A percentile compares a stretch with the other conserved stretches of the same genome.
Evolutionary conservation across 257 asterid species (phyloP).

Genomic region (Solanum tacnaense): DNA sequence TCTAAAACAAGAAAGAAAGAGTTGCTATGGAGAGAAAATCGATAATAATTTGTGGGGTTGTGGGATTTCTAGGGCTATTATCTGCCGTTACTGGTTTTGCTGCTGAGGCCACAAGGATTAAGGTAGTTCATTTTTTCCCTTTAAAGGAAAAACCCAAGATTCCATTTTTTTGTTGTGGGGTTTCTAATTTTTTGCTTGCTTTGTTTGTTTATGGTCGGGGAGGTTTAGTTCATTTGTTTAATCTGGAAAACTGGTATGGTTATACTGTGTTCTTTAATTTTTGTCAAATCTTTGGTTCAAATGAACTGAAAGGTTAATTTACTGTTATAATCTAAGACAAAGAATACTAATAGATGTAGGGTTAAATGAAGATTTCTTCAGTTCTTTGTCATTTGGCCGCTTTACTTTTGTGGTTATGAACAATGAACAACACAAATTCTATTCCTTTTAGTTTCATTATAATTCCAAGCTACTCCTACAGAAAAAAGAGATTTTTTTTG

Average conservation of each 20-base stretch:
- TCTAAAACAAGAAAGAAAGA: background rate
- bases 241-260: background rate
- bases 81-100: conserved; percentile 74
- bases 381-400: background rate
- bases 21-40: conserved; percentile 44
- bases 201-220: background rate
- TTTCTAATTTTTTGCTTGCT: background rate
- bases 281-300: background rate
- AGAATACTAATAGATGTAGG: background rate
- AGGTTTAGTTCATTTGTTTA: background rate
- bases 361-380: background rate
- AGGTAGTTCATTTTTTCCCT: conserved; percentile 19
- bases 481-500: background rate
- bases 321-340: background rate
- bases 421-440: background rate
- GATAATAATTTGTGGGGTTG: conserved; percentile 37
- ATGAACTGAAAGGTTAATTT: background rate
- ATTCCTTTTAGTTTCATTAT: background rate
- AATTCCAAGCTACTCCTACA: background rate
- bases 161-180: background rate
- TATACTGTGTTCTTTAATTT: background rate
- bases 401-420: background rate
- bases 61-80: conserved; percentile 52
- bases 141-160: background rate
- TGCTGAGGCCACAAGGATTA: conserved; percentile 66